Evolutionary conservation across 116 monocot species (phyloP), one percentile per base, ranked within the genome.

Genomic region (Zostera marina): DNA sequence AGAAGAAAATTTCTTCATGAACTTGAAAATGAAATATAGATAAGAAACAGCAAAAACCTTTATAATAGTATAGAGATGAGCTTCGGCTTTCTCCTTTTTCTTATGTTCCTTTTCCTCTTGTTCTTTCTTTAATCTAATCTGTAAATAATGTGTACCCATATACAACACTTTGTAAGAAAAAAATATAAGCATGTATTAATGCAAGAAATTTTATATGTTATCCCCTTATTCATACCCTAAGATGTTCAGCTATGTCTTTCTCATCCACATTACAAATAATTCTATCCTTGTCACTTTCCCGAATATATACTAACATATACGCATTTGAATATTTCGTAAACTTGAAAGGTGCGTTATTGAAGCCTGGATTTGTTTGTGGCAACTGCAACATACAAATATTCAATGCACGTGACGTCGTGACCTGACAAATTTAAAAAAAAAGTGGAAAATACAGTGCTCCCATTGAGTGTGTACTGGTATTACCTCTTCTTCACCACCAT

Each of bases 401-500:
- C 32, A 32, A 32, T 32, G 32, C 32, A 32, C 32, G n/a, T n/a
- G n/a, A 42, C 49, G 48, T 62, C 8, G 38, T 11, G 16, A 64
- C 41, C 14, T 46, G 62, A 11, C 11, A 47, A 24, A 38, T 13
- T 11, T 9, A 51, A n/a, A 39, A 49, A 63, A 44, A 7, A 11
- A 17, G 12, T 21, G 22, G 21, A 32, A 32, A 32, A 32, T 32
- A 32, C 5, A 32, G 32, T 32, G 32, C 5, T 32, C 32, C 32
- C 22, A 1, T 56, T 56, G 16, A 45, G 9, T 52, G 39, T 40
- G 15, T 48, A 17, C 15, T 0, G 19, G n/a, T 11, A 52, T 64
- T 47, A 96, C 96, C 85, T 98, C 96, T 73, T 98, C 90, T 55
- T 98, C 96, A 46, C 96, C 96, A 76, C 96, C 96, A 85, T 98